Percentiles rank a stretch among this genome's conserved stretches.
Conservation (phyloP, 148 eudicot species). For the Rhododendron molle region DNA sequence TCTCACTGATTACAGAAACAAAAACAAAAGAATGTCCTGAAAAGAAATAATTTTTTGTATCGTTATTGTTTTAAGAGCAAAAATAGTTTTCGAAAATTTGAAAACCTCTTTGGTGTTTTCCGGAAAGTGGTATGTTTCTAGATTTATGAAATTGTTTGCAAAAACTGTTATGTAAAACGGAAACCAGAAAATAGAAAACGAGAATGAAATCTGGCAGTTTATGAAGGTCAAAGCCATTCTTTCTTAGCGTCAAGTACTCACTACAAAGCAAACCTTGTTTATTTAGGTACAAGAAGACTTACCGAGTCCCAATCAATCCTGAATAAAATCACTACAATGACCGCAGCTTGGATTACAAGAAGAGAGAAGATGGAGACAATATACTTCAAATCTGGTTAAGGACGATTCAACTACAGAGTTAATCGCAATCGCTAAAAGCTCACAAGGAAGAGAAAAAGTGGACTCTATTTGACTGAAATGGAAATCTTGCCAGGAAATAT, state of each 20-base stretch:
- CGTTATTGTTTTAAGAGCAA: neutral
- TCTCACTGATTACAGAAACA: neutral
- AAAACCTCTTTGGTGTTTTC: neutral
- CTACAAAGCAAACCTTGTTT: neutral
- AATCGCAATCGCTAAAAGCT: neutral
- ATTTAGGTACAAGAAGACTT: neutral
- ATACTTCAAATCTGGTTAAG: conserved; percentile 15
- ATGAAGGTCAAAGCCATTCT: neutral
- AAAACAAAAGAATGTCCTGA: neutral
- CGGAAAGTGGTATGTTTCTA: neutral
- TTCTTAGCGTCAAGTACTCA: neutral
- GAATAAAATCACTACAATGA: conserved; percentile 15
- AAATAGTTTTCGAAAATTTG: neutral
- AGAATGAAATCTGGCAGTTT: neutral
- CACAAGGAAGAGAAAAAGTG: neutral
- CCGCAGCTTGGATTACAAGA: conserved; percentile 17
- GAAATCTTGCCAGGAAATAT: neutral
- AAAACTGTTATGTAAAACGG: neutral
- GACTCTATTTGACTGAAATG: neutral
- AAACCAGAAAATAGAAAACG: neutral
- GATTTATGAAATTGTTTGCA: neutral
- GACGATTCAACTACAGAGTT: neutral
- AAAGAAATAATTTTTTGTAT: neutral
- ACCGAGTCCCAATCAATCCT: conserved; percentile 18
- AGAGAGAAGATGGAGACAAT: conserved; percentile 11